These are phyloP conservation scores for Gossypium gossypioides DNA, from an alignment of 441 rosid genomes.

Conservation along the genomic window DNA sequence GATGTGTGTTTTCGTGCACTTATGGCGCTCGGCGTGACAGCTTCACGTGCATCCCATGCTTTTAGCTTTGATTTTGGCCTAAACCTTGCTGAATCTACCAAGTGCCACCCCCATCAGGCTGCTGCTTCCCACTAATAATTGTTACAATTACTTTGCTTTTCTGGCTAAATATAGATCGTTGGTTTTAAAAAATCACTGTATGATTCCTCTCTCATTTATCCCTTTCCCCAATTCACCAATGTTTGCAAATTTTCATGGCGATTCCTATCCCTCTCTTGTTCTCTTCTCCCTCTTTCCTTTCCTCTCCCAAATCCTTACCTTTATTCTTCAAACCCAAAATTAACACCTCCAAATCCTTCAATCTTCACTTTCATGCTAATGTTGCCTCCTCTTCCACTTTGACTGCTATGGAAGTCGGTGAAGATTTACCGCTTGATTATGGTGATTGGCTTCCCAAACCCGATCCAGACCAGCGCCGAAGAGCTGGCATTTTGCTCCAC, in stretches of 20 bases:
- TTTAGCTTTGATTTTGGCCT: not conserved
- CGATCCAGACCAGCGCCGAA: slow-evolving; percentile 35
- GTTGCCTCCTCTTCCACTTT: slow-evolving; percentile 21
- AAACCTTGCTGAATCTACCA: not conserved
- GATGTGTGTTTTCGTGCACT: not conserved
- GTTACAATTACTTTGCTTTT: not conserved
- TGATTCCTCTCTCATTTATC: not conserved
- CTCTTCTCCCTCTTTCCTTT: slow-evolving; percentile 5
- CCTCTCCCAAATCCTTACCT: slow-evolving; percentile 9
- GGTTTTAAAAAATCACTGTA: not conserved
- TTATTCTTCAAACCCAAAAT: slow-evolving; percentile 14
- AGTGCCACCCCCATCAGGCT: not conserved
- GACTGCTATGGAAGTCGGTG: slow-evolving; percentile 36
- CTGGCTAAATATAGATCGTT: not conserved
- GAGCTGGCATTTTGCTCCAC: slow-evolving; percentile 85
- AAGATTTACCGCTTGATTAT: slow-evolving; percentile 56
- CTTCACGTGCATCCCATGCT: not conserved
- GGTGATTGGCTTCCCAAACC: slow-evolving; percentile 43
- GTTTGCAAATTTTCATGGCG: slow-evolving; percentile 26
- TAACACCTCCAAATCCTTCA: not conserved
- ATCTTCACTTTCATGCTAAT: slow-evolving; percentile 11
- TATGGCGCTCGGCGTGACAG: not conserved
- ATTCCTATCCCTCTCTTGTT: slow-evolving; percentile 25
- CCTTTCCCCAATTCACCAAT: not conserved
- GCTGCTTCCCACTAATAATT: not conserved